A percentile compares a stretch with the other conserved stretches of the same genome.
Evolutionary conservation across 2,329 filamentous ascomycete genomes (phyloP).

Genomic region (Tolypocladium nubicola): DNA sequence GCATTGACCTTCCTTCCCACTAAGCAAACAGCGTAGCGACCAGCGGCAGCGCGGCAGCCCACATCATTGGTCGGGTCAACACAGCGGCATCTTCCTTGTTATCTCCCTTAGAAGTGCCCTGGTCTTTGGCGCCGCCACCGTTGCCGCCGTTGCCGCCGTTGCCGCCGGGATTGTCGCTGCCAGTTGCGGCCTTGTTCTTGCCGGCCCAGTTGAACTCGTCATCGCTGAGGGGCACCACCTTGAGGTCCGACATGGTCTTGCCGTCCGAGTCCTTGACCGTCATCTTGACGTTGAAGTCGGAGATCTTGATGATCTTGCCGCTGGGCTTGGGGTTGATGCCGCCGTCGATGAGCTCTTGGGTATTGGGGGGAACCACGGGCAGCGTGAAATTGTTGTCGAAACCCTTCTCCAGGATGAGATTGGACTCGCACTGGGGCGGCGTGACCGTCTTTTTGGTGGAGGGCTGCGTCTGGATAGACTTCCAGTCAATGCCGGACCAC

Average conservation of each 20-base stretch:
- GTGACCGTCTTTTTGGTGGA: constrained; percentile 36
- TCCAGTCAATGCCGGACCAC: constrained; percentile 65
- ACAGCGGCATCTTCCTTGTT: constrained; percentile 18
- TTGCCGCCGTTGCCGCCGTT: constrained; percentile 1
- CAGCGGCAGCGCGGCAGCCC: constrained; percentile 22
- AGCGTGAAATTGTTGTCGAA: constrained; percentile 77
- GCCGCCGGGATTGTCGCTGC: constrained; percentile 11
- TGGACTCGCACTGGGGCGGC: constrained; percentile 52
- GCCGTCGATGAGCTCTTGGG: constrained; percentile 61
- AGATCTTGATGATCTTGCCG: constrained; percentile 60
- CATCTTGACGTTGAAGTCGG: constrained; percentile 46
- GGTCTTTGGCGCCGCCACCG: background rate
- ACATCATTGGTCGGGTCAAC: constrained; percentile 18
- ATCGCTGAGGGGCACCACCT: constrained; percentile 34
- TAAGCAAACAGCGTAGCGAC: constrained; percentile 23
- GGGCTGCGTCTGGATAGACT: constrained; percentile 52
- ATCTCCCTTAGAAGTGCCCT: constrained; percentile 5
- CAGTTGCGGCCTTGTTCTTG: constrained; percentile 27
- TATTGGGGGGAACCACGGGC: constrained; percentile 56
- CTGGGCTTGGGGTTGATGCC: constrained; percentile 56
- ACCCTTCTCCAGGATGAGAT: constrained; percentile 54
- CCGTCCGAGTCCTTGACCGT: constrained; percentile 30
- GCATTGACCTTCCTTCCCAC: background rate
- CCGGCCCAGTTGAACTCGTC: constrained; percentile 35
- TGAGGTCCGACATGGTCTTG: constrained; percentile 31